These are phyloP conservation scores for Botrytis fabae DNA, from an alignment of 2,329 filamentous ascomycete genomes.

Conservation along the genomic window DNA sequence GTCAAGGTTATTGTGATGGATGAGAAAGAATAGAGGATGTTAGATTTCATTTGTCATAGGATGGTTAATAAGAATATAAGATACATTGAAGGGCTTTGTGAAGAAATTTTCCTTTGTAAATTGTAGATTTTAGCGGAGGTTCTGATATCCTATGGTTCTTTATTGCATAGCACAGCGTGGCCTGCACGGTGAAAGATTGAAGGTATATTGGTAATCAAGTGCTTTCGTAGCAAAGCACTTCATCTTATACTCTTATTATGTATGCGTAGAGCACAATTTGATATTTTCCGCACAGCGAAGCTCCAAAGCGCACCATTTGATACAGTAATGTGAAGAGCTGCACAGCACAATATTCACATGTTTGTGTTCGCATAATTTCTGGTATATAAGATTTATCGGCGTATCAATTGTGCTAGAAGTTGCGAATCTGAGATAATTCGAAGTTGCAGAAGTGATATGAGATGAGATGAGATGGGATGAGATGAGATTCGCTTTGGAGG, in stretches of 20 bases:
- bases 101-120: not conserved
- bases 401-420: not conserved
- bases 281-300: not conserved
- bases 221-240: not conserved
- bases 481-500: not conserved
- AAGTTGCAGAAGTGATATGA: not conserved
- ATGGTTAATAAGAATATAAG: not conserved
- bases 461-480: not conserved
- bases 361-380: not conserved
- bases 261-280: not conserved
- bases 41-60: conserved; percentile 11
- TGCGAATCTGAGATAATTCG: not conserved
- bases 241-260: not conserved
- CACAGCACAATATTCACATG: too few relatives aligned
- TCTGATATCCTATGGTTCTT: not conserved
- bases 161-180: not conserved
- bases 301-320: not conserved
- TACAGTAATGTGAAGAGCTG: not conserved
- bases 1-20: not conserved
- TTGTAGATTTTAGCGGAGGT: not conserved
- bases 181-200: conserved; percentile 2
- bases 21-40: not conserved
- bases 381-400: not conserved
- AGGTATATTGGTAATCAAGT: not conserved
- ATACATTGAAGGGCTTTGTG: not conserved